A percentile compares a stretch with the other conserved stretches of the same genome.
phyloP scores from a whole-genome alignment of 1,284 basidiomycete species.

The Fomitopsis palustris region DNA sequence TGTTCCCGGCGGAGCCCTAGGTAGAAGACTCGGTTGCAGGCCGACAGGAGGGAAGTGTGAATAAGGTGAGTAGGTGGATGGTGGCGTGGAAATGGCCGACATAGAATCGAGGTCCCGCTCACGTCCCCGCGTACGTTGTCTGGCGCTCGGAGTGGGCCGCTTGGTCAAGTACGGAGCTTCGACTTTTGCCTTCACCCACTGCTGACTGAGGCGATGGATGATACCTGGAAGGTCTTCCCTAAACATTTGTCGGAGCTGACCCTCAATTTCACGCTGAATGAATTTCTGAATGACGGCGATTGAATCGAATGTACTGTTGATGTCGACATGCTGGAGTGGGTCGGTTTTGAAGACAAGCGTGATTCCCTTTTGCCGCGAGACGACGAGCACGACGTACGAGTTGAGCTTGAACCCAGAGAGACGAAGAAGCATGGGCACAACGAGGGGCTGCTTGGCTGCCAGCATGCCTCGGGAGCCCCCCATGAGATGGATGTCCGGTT shows the following conservation, averaged over 20 bases:
- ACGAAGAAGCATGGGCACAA: constrained; percentile 98
- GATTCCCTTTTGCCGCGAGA: constrained; percentile 96
- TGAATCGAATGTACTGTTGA: constrained; percentile 96
- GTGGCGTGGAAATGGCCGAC: constrained; percentile 25
- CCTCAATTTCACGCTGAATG: constrained; percentile 96
- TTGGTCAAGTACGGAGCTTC: constrained; percentile 73
- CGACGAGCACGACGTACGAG: constrained; percentile 96
- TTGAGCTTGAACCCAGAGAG: constrained; percentile 91
- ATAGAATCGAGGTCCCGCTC: constrained; percentile 23
- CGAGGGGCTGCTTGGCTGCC: constrained; percentile 88
- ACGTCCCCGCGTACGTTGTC: constrained; percentile 20
- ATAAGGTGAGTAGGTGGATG: constrained; percentile 16
- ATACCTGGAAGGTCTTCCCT: constrained; percentile 95
- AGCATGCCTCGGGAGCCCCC: constrained; percentile 79
- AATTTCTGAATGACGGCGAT: constrained; percentile 98
- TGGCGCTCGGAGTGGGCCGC: constrained; percentile 32
- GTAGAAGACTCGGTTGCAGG: constrained; percentile 16
- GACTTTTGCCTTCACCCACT: constrained; percentile 88
- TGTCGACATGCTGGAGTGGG: constrained; percentile 96
- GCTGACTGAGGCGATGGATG: constrained; percentile 93
- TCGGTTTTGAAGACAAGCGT: constrained; percentile 99
- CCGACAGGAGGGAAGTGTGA: constrained; percentile 18
- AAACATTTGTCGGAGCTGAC: constrained; percentile 97
- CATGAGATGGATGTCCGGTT: constrained; percentile 77
- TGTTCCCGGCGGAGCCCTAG: constrained; percentile 17